phyloP scores from a whole-genome alignment of 306 rosid species.

The Acmispon strigosus region DNA sequence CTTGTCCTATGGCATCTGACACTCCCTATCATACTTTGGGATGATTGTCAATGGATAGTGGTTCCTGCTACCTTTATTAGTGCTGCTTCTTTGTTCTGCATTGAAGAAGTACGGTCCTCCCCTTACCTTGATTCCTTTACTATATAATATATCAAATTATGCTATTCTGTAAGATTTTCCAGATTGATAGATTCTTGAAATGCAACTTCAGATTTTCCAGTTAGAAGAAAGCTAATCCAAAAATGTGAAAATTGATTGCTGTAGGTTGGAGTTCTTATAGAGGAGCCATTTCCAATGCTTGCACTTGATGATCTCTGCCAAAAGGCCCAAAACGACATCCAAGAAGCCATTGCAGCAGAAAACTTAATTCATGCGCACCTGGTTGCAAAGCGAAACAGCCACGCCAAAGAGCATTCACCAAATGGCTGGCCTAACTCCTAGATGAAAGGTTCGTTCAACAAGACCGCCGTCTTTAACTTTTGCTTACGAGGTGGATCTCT shows the following conservation, averaged over 20 bases:
- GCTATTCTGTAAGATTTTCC: conserved; percentile 15
- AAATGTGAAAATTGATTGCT: conserved; percentile 9
- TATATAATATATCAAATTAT: background rate
- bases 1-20: conserved; percentile 88
- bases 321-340: conserved; percentile 44
- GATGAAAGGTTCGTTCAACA: conserved; percentile 1
- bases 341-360: conserved; percentile 49
- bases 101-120: conserved; percentile 64
- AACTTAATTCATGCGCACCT: conserved; percentile 41
- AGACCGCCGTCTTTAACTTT: conserved; percentile 1
- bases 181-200: conserved; percentile 14
- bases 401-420: conserved; percentile 42
- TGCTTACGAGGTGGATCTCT: conserved; percentile 12
- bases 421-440: conserved; percentile 68
- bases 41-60: conserved; percentile 91
- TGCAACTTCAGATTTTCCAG: background rate
- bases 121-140: background rate
- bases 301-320: conserved; percentile 73
- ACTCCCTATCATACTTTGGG: conserved; percentile 92
- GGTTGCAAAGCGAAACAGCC: conserved; percentile 42
- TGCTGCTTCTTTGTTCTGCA: conserved; percentile 95
- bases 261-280: conserved; percentile 94
- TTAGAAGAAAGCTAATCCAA: background rate
- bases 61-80: conserved; percentile 90
- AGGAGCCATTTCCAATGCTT: conserved; percentile 91